A percentile compares a stretch with the other conserved stretches of the same genome.
These are phyloP conservation scores for Cymbopogon citratus DNA, from an alignment of 176 grass and related monocot genomes.

Conservation along the genomic window DNA sequence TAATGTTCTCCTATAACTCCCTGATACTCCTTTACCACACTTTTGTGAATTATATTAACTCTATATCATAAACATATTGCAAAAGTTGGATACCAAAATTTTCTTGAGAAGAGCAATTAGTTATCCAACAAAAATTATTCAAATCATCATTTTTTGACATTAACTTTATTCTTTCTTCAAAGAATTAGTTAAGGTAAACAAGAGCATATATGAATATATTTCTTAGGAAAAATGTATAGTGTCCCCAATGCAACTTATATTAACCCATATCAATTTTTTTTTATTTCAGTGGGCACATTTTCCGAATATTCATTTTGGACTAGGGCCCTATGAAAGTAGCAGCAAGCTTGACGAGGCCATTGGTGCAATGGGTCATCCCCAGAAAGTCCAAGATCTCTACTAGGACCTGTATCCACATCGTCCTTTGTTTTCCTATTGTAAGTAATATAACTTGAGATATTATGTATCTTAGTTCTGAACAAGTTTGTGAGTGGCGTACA, in stretches of 20 bases:
- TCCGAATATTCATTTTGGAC: conserved; percentile 48
- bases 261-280: background rate
- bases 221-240: background rate
- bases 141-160: background rate
- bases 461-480: background rate
- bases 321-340: conserved; percentile 28
- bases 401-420: background rate
- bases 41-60: background rate
- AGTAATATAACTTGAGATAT: background rate
- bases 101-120: background rate
- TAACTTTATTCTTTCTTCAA: background rate
- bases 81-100: background rate
- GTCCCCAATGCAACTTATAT: background rate
- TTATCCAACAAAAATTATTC: background rate
- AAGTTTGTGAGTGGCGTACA: conserved; percentile 29
- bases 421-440: conserved; percentile 25
- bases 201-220: background rate
- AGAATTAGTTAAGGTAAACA: background rate
- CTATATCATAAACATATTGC: background rate
- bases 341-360: conserved; percentile 48
- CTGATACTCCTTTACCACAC: background rate
- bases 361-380: background rate
- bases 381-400: conserved; percentile 40
- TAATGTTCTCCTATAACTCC: background rate
- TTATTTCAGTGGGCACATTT: conserved; percentile 63